Base-by-base conservation (phyloP, 495 filamentous ascomycete species). In the Aspergillus saccharolyticus region DNA sequence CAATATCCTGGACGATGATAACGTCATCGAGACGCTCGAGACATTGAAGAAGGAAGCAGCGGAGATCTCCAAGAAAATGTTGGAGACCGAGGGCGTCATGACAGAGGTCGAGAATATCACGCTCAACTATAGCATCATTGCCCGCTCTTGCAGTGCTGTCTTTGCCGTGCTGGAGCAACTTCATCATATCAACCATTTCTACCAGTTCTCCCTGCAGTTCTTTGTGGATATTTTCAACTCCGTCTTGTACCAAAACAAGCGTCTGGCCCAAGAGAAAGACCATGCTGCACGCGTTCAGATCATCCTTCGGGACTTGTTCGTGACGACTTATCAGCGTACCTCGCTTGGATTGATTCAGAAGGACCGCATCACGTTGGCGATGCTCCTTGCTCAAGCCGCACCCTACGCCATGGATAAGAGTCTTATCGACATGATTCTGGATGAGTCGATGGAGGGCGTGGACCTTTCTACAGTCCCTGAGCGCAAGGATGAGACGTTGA, bases 111-210 rank as follows among this genome's bases (percentile, higher is more conserved):
- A 97, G 62, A 87, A 85, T 63, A 93, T 97, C 69, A 99, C 94
- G 20, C 79, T 86, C 55, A 86, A 96, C 72, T 97, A 97, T 80
- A 87, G 86, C 66, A 85, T 91, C 62, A 90, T 97, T 72, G 94
- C 94, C 45, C 83, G 85, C 62, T 89, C 94, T 42, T 99, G 94
- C 81, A 96, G 91, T 74, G 91, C 92, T 48, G 91, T 97, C 21
- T 97, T 97, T 74, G 90, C 94, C 18, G 89, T 97, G 22, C 80
- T 99, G 48, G 95, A 97, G 74, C 93, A 97, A 70, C 86, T 99
- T 46, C 92, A 96, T 69, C 93, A 96, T 66, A 84, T 99, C 69
- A 96, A 99, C 68, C 95, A 97, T 78, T 97, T 97, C 77, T 99
- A 99, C 70, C 94, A 97, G 64, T 97, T 99, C 80, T 97, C 95